Conservation (phyloP, 345 rosid genomes). For the Turritis glabra region DNA sequence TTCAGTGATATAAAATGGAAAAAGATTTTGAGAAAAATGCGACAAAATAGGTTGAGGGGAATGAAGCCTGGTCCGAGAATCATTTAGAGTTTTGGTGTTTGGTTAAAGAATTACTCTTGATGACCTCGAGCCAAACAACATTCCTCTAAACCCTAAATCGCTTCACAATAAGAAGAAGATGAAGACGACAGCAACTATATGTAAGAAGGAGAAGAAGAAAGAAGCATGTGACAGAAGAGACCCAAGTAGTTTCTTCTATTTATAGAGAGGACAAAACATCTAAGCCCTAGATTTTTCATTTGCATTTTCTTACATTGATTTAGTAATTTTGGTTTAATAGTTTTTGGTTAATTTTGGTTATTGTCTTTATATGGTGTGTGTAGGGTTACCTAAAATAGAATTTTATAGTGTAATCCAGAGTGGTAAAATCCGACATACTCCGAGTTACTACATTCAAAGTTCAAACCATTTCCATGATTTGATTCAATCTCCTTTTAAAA, state of each 20-base stretch:
- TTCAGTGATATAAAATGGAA: neutral
- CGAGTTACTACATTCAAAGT: slow-evolving; percentile 34
- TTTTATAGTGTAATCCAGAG: slow-evolving; percentile 17
- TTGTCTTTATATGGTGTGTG: slow-evolving; percentile 23
- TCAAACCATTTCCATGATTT: slow-evolving; percentile 25
- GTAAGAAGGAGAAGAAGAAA: neutral
- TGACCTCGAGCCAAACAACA: slow-evolving; percentile 61
- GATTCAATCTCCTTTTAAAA: neutral
- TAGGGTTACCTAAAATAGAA: slow-evolving; percentile 35
- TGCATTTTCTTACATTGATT: slow-evolving; percentile 30
- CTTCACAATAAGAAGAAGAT: slow-evolving; percentile 21
- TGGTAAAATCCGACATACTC: slow-evolving; percentile 40
- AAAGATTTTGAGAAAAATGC: neutral
- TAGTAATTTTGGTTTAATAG: slow-evolving; percentile 24
- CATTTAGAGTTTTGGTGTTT: slow-evolving; percentile 34
- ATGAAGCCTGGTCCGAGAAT: slow-evolving; percentile 68
- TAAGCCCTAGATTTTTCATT: slow-evolving; percentile 32
- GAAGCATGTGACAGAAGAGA: slow-evolving; percentile 23
- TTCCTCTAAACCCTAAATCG: slow-evolving; percentile 48
- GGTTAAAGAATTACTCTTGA: slow-evolving; percentile 16
- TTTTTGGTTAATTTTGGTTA: slow-evolving; percentile 31
- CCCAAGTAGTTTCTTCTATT: slow-evolving; percentile 27
- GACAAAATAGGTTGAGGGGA: slow-evolving; percentile 44
- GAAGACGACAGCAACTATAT: neutral
- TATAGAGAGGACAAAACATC: slow-evolving; percentile 34